phyloP scores from a whole-genome alignment of 768 basidiomycete genomes.

The Kwoniella sp. region DNA sequence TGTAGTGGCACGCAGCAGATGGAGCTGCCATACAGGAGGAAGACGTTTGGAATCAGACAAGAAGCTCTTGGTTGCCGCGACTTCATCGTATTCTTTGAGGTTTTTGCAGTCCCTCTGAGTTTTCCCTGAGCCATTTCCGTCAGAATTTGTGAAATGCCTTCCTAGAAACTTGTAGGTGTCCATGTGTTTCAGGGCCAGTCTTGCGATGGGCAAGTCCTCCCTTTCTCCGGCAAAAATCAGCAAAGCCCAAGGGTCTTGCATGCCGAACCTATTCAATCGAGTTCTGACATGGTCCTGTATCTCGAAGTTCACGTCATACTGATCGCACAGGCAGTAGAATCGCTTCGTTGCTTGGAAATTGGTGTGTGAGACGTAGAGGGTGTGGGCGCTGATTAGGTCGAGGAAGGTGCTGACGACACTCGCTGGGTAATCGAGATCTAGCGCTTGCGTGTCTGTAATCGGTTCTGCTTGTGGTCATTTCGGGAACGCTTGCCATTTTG shows the following conservation, averaged over 20 bases:
- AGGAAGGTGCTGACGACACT: neutral
- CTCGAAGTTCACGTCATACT: neutral
- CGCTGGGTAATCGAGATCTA: slow-evolving; percentile 4
- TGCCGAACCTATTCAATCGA: neutral
- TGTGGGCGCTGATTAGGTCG: slow-evolving; percentile 6
- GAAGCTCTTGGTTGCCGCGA: too few relatives aligned
- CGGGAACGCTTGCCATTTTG: neutral
- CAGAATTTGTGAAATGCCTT: neutral
- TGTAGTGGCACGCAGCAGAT: neutral
- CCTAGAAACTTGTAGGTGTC: neutral
- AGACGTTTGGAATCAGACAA: neutral
- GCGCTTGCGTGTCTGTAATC: neutral
- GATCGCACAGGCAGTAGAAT: neutral
- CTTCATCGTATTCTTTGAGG: neutral
- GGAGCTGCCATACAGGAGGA: neutral
- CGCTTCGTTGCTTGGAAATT: neutral
- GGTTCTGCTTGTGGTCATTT: neutral
- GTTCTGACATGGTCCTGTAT: too few relatives aligned
- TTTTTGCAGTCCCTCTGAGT: too few relatives aligned
- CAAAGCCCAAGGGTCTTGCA: neutral
- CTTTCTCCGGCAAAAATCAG: neutral
- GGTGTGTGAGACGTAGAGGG: neutral
- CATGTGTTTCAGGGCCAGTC: neutral
- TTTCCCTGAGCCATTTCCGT: too few relatives aligned
- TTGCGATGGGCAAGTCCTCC: neutral